Conservation (phyloP, 1,284 basidiomycete species). For the Mycosarcoma maydis region DNA sequence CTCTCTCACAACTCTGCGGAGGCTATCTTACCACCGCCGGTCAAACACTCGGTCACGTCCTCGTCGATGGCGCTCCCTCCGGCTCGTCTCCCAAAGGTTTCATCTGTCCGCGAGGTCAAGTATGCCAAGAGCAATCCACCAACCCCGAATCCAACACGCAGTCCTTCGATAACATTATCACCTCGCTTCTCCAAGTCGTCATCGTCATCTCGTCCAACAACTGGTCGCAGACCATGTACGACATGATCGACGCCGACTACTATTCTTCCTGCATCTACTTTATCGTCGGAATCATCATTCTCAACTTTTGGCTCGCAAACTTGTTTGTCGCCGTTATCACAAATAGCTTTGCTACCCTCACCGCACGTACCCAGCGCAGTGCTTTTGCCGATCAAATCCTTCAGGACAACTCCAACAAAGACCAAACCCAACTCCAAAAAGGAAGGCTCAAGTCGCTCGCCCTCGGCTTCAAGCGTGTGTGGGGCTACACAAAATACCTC, state of each 20-base stretch:
- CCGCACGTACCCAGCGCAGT: slow-evolving; percentile 86
- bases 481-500: slow-evolving; percentile 61
- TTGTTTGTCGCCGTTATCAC: slow-evolving; percentile 96
- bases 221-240: slow-evolving; percentile 79
- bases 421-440: slow-evolving; percentile 16
- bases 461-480: slow-evolving; percentile 58
- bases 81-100: slow-evolving; percentile 57
- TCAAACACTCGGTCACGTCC: slow-evolving; percentile 28
- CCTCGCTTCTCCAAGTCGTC: slow-evolving; percentile 82
- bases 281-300: slow-evolving; percentile 73
- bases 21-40: slow-evolving; percentile 43
- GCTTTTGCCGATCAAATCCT: slow-evolving; percentile 78
- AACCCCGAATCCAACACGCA: slow-evolving; percentile 79
- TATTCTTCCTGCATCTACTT: slow-evolving; percentile 88
- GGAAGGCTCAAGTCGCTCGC: slow-evolving; percentile 47
- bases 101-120: slow-evolving; percentile 64
- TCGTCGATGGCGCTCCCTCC: slow-evolving; percentile 26
- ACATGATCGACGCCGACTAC: slow-evolving; percentile 90
- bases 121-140: slow-evolving; percentile 61
- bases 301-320: slow-evolving; percentile 76
- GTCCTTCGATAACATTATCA: slow-evolving; percentile 91
- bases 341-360: slow-evolving; percentile 89
- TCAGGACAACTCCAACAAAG: slow-evolving; percentile 11
- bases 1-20: slow-evolving; percentile 61
- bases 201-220: slow-evolving; percentile 78